These are phyloP conservation scores for Diaporthe vexans DNA, from an alignment of 2,329 filamentous ascomycete species.

Conservation along the genomic window DNA sequence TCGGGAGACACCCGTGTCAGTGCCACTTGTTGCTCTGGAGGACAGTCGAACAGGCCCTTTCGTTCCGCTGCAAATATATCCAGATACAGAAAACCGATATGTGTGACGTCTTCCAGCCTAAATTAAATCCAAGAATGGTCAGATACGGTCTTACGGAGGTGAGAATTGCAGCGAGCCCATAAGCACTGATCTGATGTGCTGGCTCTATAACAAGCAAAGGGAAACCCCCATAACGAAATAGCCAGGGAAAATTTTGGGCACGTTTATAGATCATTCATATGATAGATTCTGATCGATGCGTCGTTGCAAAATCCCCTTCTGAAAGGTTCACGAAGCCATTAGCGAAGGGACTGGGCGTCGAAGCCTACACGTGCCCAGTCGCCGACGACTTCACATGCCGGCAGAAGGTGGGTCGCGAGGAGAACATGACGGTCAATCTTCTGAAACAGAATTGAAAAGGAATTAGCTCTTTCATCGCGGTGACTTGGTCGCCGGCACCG, in stretches of 20 bases:
- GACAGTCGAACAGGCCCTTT: neutral
- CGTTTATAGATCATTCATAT: accelerated
- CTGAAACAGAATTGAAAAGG: too few species aligned
- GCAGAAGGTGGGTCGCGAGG: too few species aligned
- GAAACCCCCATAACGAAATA: neutral
- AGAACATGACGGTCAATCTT: too few species aligned
- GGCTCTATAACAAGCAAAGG: neutral
- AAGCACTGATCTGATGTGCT: neutral
- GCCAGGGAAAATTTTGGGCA: too few species aligned
- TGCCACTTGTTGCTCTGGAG: slow-evolving; percentile 15
- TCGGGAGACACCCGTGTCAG: slow-evolving; percentile 32
- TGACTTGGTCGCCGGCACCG: too few species aligned
- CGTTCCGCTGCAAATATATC: slow-evolving; percentile 22
- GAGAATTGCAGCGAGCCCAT: neutral
- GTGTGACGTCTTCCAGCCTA: slow-evolving; percentile 16
- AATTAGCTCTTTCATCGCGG: too few species aligned
- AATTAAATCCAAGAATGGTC: neutral
- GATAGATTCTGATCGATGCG: too few species aligned
- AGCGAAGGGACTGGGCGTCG: too few species aligned
- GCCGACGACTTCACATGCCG: too few species aligned
- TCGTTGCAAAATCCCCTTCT: too few species aligned
- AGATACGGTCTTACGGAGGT: slow-evolving; percentile 17
- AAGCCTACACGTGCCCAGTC: too few species aligned
- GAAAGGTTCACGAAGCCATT: too few species aligned
- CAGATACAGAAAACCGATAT: neutral